These are phyloP conservation scores for Clathrospora elynae DNA, from an alignment of 2,329 filamentous ascomycete species.

Conservation along the genomic window DNA sequence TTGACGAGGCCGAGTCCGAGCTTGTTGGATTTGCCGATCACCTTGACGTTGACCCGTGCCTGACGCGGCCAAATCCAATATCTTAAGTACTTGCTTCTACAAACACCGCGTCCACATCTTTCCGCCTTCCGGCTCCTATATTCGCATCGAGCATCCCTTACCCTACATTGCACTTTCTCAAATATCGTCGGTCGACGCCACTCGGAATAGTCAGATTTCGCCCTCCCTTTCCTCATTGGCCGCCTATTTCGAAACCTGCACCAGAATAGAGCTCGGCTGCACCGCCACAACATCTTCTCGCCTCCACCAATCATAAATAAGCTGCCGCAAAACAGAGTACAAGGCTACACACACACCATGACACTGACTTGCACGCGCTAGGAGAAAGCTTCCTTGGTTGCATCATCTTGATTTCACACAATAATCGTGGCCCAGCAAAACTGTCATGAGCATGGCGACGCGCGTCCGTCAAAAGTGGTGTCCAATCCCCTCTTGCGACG, in stretches of 20 bases:
- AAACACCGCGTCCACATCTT: no score
- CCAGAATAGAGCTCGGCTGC: conserved; percentile 3
- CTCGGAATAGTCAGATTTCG: conserved; percentile 11
- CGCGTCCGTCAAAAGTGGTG: conserved; percentile 18
- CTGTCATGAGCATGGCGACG: conserved; percentile 15
- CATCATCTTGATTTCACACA: conserved; percentile 8
- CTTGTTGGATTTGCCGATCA: conserved; percentile 15
- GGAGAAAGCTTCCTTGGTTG: no score
- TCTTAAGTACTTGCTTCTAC: no score
- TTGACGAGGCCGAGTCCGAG: conserved; percentile 16
- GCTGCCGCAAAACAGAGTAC: no score
- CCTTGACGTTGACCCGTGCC: conserved; percentile 14
- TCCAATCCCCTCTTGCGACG: conserved; percentile 6
- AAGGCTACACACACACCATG: no score
- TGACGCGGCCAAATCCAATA: conserved; percentile 8
- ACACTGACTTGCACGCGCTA: no score
- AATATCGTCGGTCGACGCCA: neutral
- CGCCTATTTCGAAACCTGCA: conserved; percentile 18
- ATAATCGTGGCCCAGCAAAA: neutral
- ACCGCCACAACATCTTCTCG: no score
- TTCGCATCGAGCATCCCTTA: no score
- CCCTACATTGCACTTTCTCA: no score
- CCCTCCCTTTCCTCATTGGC: conserved; percentile 16
- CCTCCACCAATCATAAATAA: no score
- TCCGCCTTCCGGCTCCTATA: no score